Evolutionary conservation across 192 early-diverging fungal species (phyloP).

Genomic region (Entomortierella parvispora): DNA sequence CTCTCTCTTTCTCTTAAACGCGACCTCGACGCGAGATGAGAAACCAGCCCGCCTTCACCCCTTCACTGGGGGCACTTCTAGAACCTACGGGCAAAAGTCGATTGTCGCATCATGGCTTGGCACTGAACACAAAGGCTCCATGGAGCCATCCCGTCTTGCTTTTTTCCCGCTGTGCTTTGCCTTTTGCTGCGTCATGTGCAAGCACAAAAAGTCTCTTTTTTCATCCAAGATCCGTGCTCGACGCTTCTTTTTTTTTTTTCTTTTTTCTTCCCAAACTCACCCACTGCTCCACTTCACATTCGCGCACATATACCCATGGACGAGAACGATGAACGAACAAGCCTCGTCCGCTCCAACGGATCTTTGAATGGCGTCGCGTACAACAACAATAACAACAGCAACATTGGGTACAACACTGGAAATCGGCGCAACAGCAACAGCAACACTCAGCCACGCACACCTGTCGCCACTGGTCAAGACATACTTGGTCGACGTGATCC

Average conservation of each 20-base stretch:
- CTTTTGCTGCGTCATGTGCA: background rate
- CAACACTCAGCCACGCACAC: constrained; percentile 3
- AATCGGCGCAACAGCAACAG: background rate
- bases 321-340: constrained; percentile 17
- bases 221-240: no score
- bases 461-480: background rate
- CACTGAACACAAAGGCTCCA: no score
- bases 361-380: background rate
- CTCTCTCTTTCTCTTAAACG: no score
- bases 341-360: constrained; percentile 24
- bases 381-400: background rate
- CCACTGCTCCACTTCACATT: background rate
- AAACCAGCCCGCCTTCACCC: no score
- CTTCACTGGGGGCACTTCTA: no score
- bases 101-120: no score
- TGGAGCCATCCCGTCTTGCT: no score
- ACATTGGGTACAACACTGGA: background rate
- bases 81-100: no score
- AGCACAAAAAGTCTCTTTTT: background rate
- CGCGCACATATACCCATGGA: constrained; percentile 2
- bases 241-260: no score
- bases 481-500: constrained; percentile 9
- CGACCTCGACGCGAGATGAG: no score
- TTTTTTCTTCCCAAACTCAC: no score
- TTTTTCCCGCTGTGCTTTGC: no score